Conservation (phyloP, 371 early-diverging fungal genomes). For the Mortierella sp. region DNA sequence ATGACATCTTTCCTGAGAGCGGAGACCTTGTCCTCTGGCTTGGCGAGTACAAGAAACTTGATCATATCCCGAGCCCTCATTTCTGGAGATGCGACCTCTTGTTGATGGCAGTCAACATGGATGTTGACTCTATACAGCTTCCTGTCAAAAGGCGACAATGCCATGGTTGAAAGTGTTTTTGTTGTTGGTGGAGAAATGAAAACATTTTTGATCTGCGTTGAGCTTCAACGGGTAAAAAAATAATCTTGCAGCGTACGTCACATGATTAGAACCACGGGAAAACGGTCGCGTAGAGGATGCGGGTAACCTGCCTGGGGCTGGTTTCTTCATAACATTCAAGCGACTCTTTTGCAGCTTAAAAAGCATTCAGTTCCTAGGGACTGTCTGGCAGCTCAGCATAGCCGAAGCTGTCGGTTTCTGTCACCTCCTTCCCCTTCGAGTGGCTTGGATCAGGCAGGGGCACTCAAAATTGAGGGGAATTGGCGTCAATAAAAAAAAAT, state of each 20-base stretch:
- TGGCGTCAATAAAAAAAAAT: background rate
- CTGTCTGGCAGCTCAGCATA: too few relatives aligned
- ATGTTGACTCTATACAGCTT: background rate
- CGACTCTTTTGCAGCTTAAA: too few relatives aligned
- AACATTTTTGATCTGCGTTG: background rate
- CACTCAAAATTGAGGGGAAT: too few relatives aligned
- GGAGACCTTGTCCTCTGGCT: background rate
- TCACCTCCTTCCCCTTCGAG: too few relatives aligned
- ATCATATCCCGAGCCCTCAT: background rate
- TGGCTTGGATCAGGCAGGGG: too few relatives aligned
- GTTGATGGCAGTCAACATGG: slow-evolving; percentile 10
- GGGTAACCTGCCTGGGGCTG: too few relatives aligned
- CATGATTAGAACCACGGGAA: too few relatives aligned
- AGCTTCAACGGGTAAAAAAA: background rate
- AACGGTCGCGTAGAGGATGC: too few relatives aligned
- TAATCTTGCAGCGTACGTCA: background rate
- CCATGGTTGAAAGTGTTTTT: background rate
- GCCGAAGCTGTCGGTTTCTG: too few relatives aligned
- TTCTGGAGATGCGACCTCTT: background rate
- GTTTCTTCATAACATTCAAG: too few relatives aligned
- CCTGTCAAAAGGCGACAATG: background rate
- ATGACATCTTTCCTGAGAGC: background rate
- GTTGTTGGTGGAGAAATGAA: background rate
- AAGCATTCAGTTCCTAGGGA: too few relatives aligned
- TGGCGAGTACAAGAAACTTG: background rate